phyloP scores from a whole-genome alignment of 306 rosid species.

The Carpinus viminea region DNA sequence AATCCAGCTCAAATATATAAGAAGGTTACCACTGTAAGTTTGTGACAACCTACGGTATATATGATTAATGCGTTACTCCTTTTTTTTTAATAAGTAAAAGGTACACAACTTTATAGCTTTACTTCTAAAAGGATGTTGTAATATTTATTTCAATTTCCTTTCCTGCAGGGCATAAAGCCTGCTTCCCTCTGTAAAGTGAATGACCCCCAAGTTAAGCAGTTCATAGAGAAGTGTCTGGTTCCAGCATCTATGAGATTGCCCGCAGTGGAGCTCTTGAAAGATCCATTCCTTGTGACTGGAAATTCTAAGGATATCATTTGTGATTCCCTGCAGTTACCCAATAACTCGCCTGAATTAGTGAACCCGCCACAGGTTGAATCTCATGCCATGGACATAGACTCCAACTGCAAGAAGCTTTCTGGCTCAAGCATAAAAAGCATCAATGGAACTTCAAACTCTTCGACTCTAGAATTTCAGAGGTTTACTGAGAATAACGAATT shows the following conservation, averaged over 20 bases:
- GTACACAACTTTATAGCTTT: neutral
- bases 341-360: slow-evolving; percentile 28
- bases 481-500: slow-evolving; percentile 51
- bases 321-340: slow-evolving; percentile 23
- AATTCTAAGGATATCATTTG: slow-evolving; percentile 33
- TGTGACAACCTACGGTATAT: slow-evolving; percentile 1
- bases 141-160: slow-evolving; percentile 4
- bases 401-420: slow-evolving; percentile 42
- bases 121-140: slow-evolving; percentile 2
- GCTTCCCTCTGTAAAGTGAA: slow-evolving; percentile 71
- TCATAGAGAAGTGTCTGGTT: slow-evolving; percentile 87
- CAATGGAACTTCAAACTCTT: slow-evolving; percentile 39
- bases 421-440: slow-evolving; percentile 32
- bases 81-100: too few relatives aligned
- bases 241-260: slow-evolving; percentile 69
- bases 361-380: slow-evolving; percentile 39
- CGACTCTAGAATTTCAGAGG: slow-evolving; percentile 44
- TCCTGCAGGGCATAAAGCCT: slow-evolving; percentile 80
- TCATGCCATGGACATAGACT: slow-evolving; percentile 65
- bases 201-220: slow-evolving; percentile 67
- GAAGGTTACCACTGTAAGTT: slow-evolving; percentile 89
- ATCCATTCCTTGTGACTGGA: slow-evolving; percentile 74
- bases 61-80: slow-evolving; percentile 10
- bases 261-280: slow-evolving; percentile 77
- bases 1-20: slow-evolving; percentile 88